Percentiles rank a stretch among this genome's conserved stretches.
Conservation (phyloP, 768 basidiomycete species). For the Fomitopsis pulvina region DNA sequence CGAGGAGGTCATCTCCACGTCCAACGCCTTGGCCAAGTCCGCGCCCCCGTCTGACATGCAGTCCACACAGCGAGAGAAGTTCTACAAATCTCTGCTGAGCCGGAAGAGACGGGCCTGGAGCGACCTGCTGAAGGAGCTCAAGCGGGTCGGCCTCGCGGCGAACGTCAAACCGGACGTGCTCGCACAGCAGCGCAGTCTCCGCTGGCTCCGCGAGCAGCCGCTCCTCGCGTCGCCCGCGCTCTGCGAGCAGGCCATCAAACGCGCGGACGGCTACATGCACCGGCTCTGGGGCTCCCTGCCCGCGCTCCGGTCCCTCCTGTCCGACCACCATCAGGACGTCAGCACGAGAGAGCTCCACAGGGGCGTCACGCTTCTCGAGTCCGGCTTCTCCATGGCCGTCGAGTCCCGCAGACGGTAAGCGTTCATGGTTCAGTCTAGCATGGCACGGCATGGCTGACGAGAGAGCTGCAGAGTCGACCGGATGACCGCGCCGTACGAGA, state of each 20-base stretch:
- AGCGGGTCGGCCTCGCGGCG: slow-evolving; percentile 65
- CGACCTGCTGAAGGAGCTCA: slow-evolving; percentile 85
- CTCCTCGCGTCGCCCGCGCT: not conserved
- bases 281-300: slow-evolving; percentile 63
- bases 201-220: slow-evolving; percentile 66
- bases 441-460: not conserved
- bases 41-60: slow-evolving; percentile 35
- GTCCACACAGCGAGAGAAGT: slow-evolving; percentile 50
- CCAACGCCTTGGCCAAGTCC: slow-evolving; percentile 47
- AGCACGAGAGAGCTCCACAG: slow-evolving; percentile 83
- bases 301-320: slow-evolving; percentile 51
- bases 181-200: slow-evolving; percentile 41
- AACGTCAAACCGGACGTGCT: slow-evolving; percentile 69
- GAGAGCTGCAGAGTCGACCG: slow-evolving; percentile 5
- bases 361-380: slow-evolving; percentile 73
- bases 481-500: not conserved
- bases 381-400: slow-evolving; percentile 62
- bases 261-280: slow-evolving; percentile 53
- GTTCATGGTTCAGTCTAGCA: slow-evolving; percentile 24
- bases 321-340: slow-evolving; percentile 74
- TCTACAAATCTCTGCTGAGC: slow-evolving; percentile 63
- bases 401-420: slow-evolving; percentile 59
- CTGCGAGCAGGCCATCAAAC: slow-evolving; percentile 15
- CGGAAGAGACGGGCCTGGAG: slow-evolving; percentile 89
- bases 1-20: slow-evolving; percentile 54